Evolutionary conservation across 2,329 filamentous ascomycete species (phyloP).

Genomic region (Coleophoma cylindrospora): DNA sequence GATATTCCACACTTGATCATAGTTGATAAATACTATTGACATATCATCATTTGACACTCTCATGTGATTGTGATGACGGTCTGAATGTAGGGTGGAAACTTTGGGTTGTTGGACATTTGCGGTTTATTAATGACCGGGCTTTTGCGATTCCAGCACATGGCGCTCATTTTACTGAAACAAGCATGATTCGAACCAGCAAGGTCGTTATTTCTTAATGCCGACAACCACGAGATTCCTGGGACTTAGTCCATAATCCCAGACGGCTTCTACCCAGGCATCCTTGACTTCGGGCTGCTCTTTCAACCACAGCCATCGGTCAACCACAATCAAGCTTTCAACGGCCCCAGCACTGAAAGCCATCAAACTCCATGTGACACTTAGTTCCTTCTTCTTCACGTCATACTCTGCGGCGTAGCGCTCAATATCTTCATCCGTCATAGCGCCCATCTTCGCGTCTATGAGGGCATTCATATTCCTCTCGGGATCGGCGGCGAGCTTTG

Average conservation of each 20-base stretch:
- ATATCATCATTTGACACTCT: too few species aligned
- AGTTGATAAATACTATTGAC: too few species aligned
- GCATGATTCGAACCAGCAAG: background rate
- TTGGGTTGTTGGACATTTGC: too few species aligned
- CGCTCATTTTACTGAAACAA: too few species aligned
- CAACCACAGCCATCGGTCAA: constrained; percentile 85
- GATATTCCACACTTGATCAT: too few species aligned
- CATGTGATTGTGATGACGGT: too few species aligned
- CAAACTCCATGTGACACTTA: constrained; percentile 85
- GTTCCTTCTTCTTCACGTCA: constrained; percentile 64
- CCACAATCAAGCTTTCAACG: constrained; percentile 84
- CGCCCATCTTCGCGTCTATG: constrained; percentile 51
- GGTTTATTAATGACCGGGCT: too few species aligned
- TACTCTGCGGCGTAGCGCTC: constrained; percentile 63
- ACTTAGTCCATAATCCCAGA: constrained; percentile 83
- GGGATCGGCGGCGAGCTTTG: constrained; percentile 62
- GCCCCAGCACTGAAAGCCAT: constrained; percentile 95
- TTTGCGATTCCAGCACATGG: too few species aligned
- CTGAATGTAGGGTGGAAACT: too few species aligned
- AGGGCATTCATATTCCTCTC: constrained; percentile 49
- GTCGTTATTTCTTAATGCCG: constrained; percentile 60
- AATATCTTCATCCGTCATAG: constrained; percentile 72
- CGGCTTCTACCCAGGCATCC: constrained; percentile 84
- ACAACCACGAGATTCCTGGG: constrained; percentile 92
- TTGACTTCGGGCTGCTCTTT: constrained; percentile 70